Evolutionary conservation across 371 early-diverging fungal species (phyloP).

Genomic region (Apophysomyces sp.): DNA sequence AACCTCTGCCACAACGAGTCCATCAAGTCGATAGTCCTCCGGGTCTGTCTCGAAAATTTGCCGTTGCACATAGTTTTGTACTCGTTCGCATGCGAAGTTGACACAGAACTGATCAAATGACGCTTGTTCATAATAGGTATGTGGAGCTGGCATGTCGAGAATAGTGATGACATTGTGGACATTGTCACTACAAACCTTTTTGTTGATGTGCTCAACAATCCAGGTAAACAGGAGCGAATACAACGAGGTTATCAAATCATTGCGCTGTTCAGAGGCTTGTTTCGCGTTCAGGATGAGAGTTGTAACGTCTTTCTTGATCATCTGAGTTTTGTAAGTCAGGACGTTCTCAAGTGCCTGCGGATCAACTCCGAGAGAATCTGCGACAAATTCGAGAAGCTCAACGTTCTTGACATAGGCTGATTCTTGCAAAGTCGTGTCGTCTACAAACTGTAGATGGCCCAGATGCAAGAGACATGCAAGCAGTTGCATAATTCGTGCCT

Average conservation of each 20-base stretch:
- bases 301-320: constrained; percentile 50
- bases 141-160: constrained; percentile 65
- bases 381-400: constrained; percentile 63
- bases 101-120: constrained; percentile 70
- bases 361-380: constrained; percentile 75
- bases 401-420: constrained; percentile 56
- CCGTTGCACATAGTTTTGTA: constrained; percentile 57
- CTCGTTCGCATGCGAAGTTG: constrained; percentile 81
- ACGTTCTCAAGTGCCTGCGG: constrained; percentile 58
- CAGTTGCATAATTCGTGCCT: constrained; percentile 79
- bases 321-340: constrained; percentile 27
- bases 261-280: constrained; percentile 42
- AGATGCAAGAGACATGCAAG: constrained; percentile 83
- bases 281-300: constrained; percentile 55
- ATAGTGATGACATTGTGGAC: constrained; percentile 70
- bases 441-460: constrained; percentile 82
- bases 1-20: constrained; percentile 45
- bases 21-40: constrained; percentile 42
- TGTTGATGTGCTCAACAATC: constrained; percentile 28
- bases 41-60: constrained; percentile 60
- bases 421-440: constrained; percentile 52
- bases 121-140: constrained; percentile 16
- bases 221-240: constrained; percentile 27
- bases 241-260: constrained; percentile 22
- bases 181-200: constrained; percentile 32